phyloP scores from a whole-genome alignment of 2,329 filamentous ascomycete species.

The Albifimbria verrucaria region DNA sequence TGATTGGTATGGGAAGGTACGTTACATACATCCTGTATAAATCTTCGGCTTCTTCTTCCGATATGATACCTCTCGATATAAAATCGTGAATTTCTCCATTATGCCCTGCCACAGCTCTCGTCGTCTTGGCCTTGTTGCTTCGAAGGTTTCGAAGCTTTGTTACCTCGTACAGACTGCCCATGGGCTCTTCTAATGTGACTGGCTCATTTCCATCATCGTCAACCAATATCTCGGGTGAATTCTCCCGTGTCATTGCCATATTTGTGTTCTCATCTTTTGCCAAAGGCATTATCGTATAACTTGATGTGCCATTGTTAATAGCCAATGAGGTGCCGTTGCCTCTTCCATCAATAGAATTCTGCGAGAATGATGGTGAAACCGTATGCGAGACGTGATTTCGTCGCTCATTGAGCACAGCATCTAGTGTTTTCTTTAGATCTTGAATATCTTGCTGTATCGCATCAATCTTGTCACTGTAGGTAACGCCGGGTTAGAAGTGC shows the following conservation, averaged over 20 bases:
- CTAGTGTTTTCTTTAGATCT: not conserved
- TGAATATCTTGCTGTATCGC: not conserved
- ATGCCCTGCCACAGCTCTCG: slow-evolving; percentile 6
- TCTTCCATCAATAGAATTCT: not conserved
- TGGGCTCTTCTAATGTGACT: slow-evolving; percentile 13
- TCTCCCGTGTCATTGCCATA: slow-evolving; percentile 14
- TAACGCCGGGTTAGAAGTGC: not conserved
- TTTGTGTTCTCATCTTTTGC: slow-evolving; percentile 12
- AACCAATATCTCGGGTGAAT: slow-evolving; percentile 8
- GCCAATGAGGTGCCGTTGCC: slow-evolving; percentile 13
- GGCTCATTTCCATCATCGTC: slow-evolving; percentile 7
- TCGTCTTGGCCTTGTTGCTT: slow-evolving; percentile 12
- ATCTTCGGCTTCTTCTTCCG: slow-evolving; percentile 11
- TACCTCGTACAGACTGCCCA: slow-evolving; percentile 13
- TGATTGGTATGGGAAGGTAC: too few relatives aligned
- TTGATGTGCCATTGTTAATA: slow-evolving; percentile 24
- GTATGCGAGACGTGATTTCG: not conserved
- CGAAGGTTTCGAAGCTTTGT: slow-evolving; percentile 12
- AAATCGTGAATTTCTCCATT: slow-evolving; percentile 14
- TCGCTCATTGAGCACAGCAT: not conserved
- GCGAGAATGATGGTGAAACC: not conserved
- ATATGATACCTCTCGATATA: slow-evolving; percentile 10
- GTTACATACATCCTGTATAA: slow-evolving; percentile 11
- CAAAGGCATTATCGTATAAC: slow-evolving; percentile 9
- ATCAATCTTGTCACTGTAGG: not conserved